These are phyloP conservation scores for Eucalyptus leucophloia DNA, from an alignment of 345 rosid genomes.

Conservation along the genomic window DNA sequence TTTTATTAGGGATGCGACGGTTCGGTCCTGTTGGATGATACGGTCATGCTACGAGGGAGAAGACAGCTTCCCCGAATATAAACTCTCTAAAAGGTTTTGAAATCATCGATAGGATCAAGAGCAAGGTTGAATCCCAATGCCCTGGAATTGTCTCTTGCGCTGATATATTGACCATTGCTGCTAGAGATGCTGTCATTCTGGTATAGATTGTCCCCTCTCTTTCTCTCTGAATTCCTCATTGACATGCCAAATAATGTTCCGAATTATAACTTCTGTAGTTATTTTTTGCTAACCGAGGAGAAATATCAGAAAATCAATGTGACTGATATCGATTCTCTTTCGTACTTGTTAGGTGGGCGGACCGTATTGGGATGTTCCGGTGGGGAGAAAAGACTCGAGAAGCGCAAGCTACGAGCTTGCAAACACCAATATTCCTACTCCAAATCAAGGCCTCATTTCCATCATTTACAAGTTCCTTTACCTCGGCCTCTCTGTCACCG, in stretches of 20 bases:
- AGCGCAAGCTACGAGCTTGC: slow-evolving; percentile 52
- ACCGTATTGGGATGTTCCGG: slow-evolving; percentile 89
- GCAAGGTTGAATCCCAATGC: slow-evolving; percentile 76
- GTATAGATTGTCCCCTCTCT: slow-evolving; percentile 11
- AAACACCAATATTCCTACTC: slow-evolving; percentile 38
- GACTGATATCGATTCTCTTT: background rate
- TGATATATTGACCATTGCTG: slow-evolving; percentile 80
- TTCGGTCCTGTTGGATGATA: slow-evolving; percentile 82
- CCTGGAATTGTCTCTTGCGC: slow-evolving; percentile 90
- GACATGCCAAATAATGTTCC: background rate
- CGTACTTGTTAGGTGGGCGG: slow-evolving; percentile 59
- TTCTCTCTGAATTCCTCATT: background rate
- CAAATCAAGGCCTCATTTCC: slow-evolving; percentile 42
- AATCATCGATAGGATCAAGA: slow-evolving; percentile 73
- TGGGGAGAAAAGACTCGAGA: slow-evolving; percentile 89
- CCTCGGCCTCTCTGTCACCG: slow-evolving; percentile 78
- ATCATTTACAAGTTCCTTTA: slow-evolving; percentile 49
- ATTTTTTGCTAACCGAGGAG: background rate
- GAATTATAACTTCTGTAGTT: background rate
- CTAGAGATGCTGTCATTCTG: slow-evolving; percentile 80
- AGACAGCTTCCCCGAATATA: slow-evolving; percentile 44
- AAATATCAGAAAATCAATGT: background rate
- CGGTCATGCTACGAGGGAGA: slow-evolving; percentile 59
- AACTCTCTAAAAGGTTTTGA: slow-evolving; percentile 53
- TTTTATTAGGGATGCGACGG: slow-evolving; percentile 77